Conservation (phyloP, 2,329 filamentous ascomycete genomes). For the Cladosporium colombiae region DNA sequence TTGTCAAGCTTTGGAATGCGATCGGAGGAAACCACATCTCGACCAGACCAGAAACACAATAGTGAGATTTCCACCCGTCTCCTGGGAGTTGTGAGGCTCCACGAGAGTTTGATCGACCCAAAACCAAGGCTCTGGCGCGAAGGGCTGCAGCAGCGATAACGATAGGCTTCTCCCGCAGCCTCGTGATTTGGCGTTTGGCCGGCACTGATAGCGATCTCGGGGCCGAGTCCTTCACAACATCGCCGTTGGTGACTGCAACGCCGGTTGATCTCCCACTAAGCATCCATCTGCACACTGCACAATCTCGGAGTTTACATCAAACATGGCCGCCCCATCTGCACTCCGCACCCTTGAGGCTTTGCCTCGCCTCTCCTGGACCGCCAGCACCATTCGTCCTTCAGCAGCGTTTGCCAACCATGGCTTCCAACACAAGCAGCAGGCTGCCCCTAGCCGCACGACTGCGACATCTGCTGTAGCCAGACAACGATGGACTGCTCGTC, state of each 20-base stretch:
- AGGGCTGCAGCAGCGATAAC: slow-evolving; percentile 6
- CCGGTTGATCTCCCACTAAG: slow-evolving; percentile 13
- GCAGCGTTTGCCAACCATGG: slow-evolving; percentile 24
- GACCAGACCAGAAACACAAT: not conserved
- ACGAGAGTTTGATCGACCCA: slow-evolving; percentile 11
- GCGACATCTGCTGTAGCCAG: slow-evolving; percentile 20
- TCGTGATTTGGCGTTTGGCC: slow-evolving; percentile 6
- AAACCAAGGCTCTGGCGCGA: not conserved
- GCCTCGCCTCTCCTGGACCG: slow-evolving; percentile 40
- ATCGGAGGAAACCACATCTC: not conserved
- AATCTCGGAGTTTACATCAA: not conserved
- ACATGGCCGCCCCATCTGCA: slow-evolving; percentile 29
- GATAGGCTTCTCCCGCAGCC: not conserved
- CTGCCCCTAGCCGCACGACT: slow-evolving; percentile 6
- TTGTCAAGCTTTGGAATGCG: slow-evolving; percentile 1
- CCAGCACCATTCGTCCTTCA: slow-evolving; percentile 31
- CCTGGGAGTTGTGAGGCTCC: not conserved
- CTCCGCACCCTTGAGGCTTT: slow-evolving; percentile 40
- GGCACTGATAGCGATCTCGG: slow-evolving; percentile 12
- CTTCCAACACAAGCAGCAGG: slow-evolving; percentile 16
- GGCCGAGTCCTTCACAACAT: slow-evolving; percentile 1
- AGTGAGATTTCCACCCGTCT: not conserved
- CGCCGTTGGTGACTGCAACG: slow-evolving; percentile 8
- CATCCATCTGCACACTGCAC: not conserved
- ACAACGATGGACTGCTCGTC: slow-evolving; percentile 20